Conservation (phyloP, 257 asterid species). For the Ajuga chamaepitys region DNA sequence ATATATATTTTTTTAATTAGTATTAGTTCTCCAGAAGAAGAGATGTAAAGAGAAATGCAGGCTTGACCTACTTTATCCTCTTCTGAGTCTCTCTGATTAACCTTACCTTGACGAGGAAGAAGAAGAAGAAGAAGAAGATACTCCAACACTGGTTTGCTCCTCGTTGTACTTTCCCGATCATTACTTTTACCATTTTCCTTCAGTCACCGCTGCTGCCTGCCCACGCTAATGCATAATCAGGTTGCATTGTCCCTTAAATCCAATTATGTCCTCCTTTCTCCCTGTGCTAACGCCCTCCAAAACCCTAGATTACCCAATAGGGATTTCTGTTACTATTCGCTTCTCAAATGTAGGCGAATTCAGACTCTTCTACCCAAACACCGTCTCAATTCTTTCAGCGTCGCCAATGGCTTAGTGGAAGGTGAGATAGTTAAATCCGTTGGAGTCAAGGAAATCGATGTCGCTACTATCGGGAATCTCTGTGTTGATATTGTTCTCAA, state of each 20-base stretch:
- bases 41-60: neutral
- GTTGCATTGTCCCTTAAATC: constrained; percentile 35
- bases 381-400: constrained; percentile 29
- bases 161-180: neutral
- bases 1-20: too few relatives aligned
- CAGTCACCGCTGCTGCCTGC: neutral
- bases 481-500: constrained; percentile 86
- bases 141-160: neutral
- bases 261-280: constrained; percentile 32
- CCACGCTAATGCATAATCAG: constrained; percentile 53
- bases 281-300: constrained; percentile 33
- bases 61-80: neutral
- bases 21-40: too few relatives aligned
- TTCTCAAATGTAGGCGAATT: constrained; percentile 37
- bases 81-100: neutral
- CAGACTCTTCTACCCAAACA: constrained; percentile 36
- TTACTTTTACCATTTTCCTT: neutral
- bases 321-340: constrained; percentile 14
- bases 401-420: constrained; percentile 36
- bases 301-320: constrained; percentile 40
- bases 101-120: neutral
- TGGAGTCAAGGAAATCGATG: constrained; percentile 63
- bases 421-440: constrained; percentile 32
- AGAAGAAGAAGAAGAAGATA: neutral
- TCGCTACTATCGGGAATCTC: constrained; percentile 83